Evolutionary conservation across 2,329 filamentous ascomycete species (phyloP).

Genomic region (Xylaria hypoxylon): DNA sequence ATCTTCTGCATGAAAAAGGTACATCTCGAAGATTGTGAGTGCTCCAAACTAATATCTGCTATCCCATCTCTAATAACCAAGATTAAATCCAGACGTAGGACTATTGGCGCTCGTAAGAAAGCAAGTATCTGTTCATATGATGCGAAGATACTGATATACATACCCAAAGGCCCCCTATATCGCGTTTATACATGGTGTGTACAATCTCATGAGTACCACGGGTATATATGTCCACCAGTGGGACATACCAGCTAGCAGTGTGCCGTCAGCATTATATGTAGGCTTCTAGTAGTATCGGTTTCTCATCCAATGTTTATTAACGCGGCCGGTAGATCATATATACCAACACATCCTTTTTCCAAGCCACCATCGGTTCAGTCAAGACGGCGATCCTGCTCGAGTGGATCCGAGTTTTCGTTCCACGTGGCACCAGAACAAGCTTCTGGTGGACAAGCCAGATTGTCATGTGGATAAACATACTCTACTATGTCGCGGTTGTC

Average conservation of each 20-base stretch:
- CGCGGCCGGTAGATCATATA: slow-evolving; percentile 27
- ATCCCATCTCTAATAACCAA: slow-evolving; percentile 29
- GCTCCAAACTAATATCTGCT: neutral
- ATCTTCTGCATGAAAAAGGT: slow-evolving; percentile 40
- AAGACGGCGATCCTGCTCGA: slow-evolving; percentile 36
- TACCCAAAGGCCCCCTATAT: slow-evolving; percentile 37
- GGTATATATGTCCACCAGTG: slow-evolving; percentile 44
- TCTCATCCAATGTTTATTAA: neutral
- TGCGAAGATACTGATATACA: slow-evolving; percentile 5
- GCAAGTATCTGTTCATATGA: neutral
- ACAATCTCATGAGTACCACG: slow-evolving; percentile 29
- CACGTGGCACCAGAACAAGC: slow-evolving; percentile 5
- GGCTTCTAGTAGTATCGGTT: neutral
- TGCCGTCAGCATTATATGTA: slow-evolving; percentile 38
- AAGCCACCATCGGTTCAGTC: slow-evolving; percentile 21
- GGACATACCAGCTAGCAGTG: slow-evolving; percentile 39
- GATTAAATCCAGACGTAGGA: slow-evolving; percentile 18
- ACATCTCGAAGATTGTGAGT: slow-evolving; percentile 42
- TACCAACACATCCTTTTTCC: slow-evolving; percentile 23
- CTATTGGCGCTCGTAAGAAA: slow-evolving; percentile 13
- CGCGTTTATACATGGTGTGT: slow-evolving; percentile 37
- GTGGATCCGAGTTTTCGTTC: slow-evolving; percentile 35
- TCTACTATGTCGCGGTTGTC: slow-evolving; percentile 42
- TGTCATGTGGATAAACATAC: slow-evolving; percentile 41
- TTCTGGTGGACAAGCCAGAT: slow-evolving; percentile 43